Conservation (phyloP, 257 asterid genomes). For the Paulownia fortunei region DNA sequence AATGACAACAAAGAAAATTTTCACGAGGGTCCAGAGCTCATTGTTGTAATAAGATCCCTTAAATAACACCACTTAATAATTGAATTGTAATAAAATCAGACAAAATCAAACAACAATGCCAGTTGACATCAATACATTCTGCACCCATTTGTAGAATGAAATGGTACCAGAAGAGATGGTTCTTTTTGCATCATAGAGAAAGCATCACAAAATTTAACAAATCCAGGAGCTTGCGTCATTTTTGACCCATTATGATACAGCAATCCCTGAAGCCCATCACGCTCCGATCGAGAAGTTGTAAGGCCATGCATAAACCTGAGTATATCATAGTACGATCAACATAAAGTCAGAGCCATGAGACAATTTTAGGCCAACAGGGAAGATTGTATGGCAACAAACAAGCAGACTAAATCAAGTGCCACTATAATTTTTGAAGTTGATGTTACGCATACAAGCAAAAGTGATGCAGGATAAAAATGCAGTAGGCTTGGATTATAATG, state of each 20-base stretch:
- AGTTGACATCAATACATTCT: neutral
- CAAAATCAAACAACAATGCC: neutral
- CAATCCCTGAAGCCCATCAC: slow-evolving; percentile 31
- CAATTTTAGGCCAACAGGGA: neutral
- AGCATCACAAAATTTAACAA: slow-evolving; percentile 50
- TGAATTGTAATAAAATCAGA: no score
- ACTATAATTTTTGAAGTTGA: neutral
- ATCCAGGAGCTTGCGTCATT: slow-evolving; percentile 51
- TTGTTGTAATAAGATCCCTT: neutral
- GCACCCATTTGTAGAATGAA: neutral
- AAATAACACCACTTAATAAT: neutral
- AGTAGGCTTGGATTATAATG: neutral
- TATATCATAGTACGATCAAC: neutral
- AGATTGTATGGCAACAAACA: neutral
- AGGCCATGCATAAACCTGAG: slow-evolving; percentile 52
- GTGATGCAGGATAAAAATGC: neutral
- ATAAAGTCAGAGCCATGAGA: neutral
- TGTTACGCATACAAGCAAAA: neutral
- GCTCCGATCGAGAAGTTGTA: slow-evolving; percentile 33
- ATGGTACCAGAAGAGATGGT: slow-evolving; percentile 55
- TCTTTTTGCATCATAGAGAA: slow-evolving; percentile 56
- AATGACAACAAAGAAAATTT: neutral
- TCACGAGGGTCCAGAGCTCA: neutral
- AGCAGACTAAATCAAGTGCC: neutral
- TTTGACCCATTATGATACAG: slow-evolving; percentile 20